Base-by-base conservation (phyloP, 805 yeast species). In the Cyberlindnera japonica region DNA sequence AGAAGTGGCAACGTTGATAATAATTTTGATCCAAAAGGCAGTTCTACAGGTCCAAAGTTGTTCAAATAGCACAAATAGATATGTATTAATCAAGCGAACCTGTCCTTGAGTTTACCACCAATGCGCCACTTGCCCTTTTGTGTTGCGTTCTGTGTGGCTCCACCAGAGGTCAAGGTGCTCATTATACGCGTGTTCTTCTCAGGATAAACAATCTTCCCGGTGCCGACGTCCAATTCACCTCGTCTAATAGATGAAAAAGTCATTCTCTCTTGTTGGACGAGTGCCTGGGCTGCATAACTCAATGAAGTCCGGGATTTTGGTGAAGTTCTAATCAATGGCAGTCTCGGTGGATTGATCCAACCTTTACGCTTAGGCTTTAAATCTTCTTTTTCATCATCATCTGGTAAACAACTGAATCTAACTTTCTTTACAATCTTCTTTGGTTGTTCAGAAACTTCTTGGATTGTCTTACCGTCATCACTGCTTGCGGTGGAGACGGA, bases 351-450 rank as follows among this genome's bases (percentile, higher is more conserved):
- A 22, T 39, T 40, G 17, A 43, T 42, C 58, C 56, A 51, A 2
- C 58, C 56, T 31, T 38, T 45, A 18, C 47, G 43, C 37, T 51
- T 54, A 5, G 56, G 53, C 26, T 48, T 53, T 1, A 34, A 32
- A 2, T 50, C 54, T 10, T 49, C 54, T 21, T n/a, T n/a, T n/a
- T 41, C 51, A 22, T 45, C 24, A 8, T 45, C 38, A n/a, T 38
- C 54, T 5, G 59, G 59, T 8, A 57, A 54, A 13, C 61, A 59
- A 14, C 44, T 54, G 36, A 57, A 57, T 6, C 61, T 38, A 5
- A 57, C 61, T 26, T 49, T 52, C 38, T 57, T 57, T 14, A 54
- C 29, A 2, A 41, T 45, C 24, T 45, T 47, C 37, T 33, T 33
- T 37, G 44, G 33, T 4, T 44, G 12, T 8, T 21, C 35, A 14